phyloP scores from a whole-genome alignment of 352 stramenopile species.

The Phytopythium oedochilum region DNA sequence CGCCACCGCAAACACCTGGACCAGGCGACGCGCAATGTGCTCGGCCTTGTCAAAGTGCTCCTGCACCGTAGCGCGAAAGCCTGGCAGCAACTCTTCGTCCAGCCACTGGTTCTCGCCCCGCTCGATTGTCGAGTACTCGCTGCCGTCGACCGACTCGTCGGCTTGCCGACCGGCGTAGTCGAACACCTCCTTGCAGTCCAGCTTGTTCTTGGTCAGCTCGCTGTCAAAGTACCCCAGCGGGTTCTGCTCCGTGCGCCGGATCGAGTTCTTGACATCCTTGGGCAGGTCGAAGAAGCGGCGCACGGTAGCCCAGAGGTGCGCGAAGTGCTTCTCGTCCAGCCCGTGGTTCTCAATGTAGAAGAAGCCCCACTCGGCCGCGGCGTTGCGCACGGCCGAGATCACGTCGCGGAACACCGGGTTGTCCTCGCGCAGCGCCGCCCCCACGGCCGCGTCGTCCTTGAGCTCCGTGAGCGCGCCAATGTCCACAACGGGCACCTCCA shows the following conservation, averaged over 20 bases:
- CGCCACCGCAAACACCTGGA: conserved; percentile 59
- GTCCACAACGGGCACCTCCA: conserved; percentile 41
- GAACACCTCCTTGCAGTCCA: conserved; percentile 90
- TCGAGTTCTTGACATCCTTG: conserved; percentile 34
- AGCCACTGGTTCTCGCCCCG: conserved; percentile 87
- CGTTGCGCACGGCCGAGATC: conserved; percentile 38
- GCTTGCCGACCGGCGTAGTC: conserved; percentile 55
- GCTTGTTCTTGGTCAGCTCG: conserved; percentile 92
- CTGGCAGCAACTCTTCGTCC: conserved; percentile 27
- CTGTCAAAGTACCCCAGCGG: conserved; percentile 91
- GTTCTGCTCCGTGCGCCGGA: conserved; percentile 80
- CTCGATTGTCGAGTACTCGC: conserved; percentile 52
- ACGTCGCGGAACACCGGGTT: conserved; percentile 9
- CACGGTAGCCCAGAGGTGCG: conserved; percentile 59
- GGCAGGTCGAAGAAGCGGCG: conserved; percentile 82
- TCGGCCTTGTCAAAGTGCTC: conserved; percentile 46
- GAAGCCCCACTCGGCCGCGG: conserved; percentile 86
- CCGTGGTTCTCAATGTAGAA: conserved; percentile 91
- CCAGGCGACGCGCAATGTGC: conserved; percentile 40
- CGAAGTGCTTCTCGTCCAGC: conserved; percentile 49
- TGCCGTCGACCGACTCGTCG: conserved; percentile 30
- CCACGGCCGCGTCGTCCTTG: conserved; percentile 27
- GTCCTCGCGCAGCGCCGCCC: conserved; percentile 13
- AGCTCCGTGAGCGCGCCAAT: conserved; percentile 41
- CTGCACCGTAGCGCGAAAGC: conserved; percentile 48